phyloP scores from a whole-genome alignment of 169 alveolate species.

The Plasmodium fragile region DNA sequence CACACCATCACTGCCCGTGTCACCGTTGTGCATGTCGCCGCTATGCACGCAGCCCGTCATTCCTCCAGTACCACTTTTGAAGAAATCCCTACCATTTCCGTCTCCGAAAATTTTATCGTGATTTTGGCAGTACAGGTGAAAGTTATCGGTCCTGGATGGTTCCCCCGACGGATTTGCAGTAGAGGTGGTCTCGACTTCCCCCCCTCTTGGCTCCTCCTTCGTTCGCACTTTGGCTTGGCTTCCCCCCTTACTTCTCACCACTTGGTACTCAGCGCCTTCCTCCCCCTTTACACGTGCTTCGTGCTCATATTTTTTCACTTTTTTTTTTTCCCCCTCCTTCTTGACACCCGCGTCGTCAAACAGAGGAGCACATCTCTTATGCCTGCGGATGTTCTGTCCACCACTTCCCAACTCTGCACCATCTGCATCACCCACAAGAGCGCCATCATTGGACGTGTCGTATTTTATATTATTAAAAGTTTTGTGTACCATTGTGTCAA shows the following conservation, averaged over 20 bases:
- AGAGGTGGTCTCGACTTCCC: not conserved
- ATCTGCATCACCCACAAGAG: not conserved
- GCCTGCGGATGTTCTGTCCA: not conserved
- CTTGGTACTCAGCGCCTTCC: not conserved
- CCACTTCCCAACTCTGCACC: not conserved
- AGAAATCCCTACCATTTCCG: not conserved
- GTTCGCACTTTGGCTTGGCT: not conserved
- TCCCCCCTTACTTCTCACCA: not conserved
- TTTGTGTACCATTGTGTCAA: not conserved
- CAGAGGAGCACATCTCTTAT: slow-evolving; percentile 11
- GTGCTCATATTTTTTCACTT: not conserved
- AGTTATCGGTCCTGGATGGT: slow-evolving; percentile 4
- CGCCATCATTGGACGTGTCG: not conserved
- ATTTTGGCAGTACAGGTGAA: slow-evolving; percentile 16
- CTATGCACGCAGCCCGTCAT: not conserved
- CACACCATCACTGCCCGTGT: not conserved
- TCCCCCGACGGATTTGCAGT: not conserved
- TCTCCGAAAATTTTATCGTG: slow-evolving; percentile 1
- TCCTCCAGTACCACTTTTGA: not conserved
- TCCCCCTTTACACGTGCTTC: not conserved
- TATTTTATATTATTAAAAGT: not conserved
- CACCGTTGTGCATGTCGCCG: not conserved
- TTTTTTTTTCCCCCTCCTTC: slow-evolving; percentile 2
- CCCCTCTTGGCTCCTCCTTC: not conserved
- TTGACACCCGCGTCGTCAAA: not conserved